These are phyloP conservation scores for Ganoderma resinaceum DNA, from an alignment of 1,284 basidiomycete species.

Conservation along the genomic window DNA sequence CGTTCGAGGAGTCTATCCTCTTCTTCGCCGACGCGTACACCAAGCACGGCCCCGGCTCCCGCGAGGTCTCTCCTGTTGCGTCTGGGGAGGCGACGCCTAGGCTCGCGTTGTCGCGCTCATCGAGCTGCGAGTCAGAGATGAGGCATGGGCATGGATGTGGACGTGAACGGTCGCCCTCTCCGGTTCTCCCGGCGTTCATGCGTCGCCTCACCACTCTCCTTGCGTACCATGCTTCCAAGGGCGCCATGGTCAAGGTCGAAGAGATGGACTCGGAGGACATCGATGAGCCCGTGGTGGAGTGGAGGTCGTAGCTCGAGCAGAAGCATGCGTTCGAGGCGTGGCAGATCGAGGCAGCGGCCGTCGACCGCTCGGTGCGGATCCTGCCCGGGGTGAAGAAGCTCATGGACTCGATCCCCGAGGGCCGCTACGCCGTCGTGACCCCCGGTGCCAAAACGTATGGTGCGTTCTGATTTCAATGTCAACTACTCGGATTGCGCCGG, in stretches of 20 bases:
- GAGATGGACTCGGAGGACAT: slow-evolving; percentile 50
- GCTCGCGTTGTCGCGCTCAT: neutral
- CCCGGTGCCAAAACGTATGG: slow-evolving; percentile 79
- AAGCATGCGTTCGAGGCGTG: slow-evolving; percentile 54
- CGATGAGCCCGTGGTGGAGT: slow-evolving; percentile 40
- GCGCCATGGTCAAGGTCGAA: slow-evolving; percentile 40
- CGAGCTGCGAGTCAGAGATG: neutral
- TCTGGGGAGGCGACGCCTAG: slow-evolving; percentile 31
- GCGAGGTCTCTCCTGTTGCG: slow-evolving; percentile 36
- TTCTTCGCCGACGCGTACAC: slow-evolving; percentile 74
- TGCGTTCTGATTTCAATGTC: slow-evolving; percentile 40
- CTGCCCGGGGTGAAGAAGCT: slow-evolving; percentile 45
- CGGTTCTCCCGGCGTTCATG: slow-evolving; percentile 58
- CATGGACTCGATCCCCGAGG: slow-evolving; percentile 72
- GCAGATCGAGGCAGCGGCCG: slow-evolving; percentile 64
- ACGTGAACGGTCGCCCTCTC: neutral
- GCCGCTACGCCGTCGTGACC: slow-evolving; percentile 77
- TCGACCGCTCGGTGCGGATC: slow-evolving; percentile 32
- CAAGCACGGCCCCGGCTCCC: slow-evolving; percentile 49
- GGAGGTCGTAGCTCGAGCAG: slow-evolving; percentile 37
- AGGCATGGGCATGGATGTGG: no score
- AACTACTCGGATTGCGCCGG: no score
- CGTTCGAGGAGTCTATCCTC: slow-evolving; percentile 75
- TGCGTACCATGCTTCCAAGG: neutral
- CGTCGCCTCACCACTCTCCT: slow-evolving; percentile 29